A percentile compares a stretch with the other conserved stretches of the same genome.
These are phyloP conservation scores for Camellia japonica DNA, from an alignment of 148 eudicot species.

Conservation along the genomic window DNA sequence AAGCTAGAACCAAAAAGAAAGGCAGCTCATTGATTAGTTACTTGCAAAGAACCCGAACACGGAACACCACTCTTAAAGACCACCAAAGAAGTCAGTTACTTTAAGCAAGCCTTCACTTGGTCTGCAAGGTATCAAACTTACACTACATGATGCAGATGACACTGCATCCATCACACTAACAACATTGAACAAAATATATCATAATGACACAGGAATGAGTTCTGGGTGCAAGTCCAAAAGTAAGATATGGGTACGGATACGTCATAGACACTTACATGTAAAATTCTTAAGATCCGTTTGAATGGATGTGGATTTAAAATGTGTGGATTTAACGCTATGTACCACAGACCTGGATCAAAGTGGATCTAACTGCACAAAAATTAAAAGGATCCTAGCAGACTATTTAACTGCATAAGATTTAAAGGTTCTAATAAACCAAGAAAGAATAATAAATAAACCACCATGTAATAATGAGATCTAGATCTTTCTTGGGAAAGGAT, in stretches of 20 bases:
- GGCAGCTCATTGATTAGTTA: neutral
- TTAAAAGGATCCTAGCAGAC: neutral
- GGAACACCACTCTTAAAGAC: neutral
- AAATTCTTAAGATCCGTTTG: no score
- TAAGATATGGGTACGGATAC: no score
- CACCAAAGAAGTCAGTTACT: neutral
- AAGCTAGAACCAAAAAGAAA: constrained; percentile 1
- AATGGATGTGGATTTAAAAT: no score
- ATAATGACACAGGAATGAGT: no score
- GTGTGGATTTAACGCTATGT: no score
- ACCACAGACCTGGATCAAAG: neutral
- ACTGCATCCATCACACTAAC: neutral
- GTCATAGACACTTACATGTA: no score
- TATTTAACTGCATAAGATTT: neutral
- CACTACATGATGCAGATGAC: neutral
- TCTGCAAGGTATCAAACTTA: neutral
- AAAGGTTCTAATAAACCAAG: neutral
- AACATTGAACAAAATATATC: neutral
- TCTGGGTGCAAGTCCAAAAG: no score
- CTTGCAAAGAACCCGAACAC: neutral
- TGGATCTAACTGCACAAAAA: neutral
- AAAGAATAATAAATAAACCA: neutral
- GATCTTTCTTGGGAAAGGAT: constrained; percentile 1
- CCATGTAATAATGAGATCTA: neutral
- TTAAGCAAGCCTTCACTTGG: neutral